Base-by-base conservation (phyloP, 352 stramenopile species). In the Aphanomyces euteiches region DNA sequence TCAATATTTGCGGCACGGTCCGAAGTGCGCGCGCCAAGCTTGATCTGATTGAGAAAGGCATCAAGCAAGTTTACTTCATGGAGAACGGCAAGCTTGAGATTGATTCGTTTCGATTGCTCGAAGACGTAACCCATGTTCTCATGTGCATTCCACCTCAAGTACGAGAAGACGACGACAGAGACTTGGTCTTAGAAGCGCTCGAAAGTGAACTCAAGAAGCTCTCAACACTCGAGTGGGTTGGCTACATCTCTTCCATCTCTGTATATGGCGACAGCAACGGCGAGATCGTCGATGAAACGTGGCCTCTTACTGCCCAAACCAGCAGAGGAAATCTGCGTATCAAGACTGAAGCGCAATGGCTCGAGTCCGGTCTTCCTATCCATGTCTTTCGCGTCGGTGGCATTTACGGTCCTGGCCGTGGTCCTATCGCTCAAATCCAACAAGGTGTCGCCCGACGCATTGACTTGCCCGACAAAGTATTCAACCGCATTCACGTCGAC, bases 211-310 rank as follows among this genome's bases (percentile, higher is more conserved):
- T 78, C 28, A 38, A 72, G 41, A 73, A 70, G 56, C 47, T 67
- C 21, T 66, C 53, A 17, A 87, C 78, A 59, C 72, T 95, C n/a
- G 67, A 80, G 36, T 98, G 90, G 90, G 73, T 96, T 54, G 92
- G 78, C 12, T 98, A 98, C 73, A 75, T 97, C 50, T 98, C 92
- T 39, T 96, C 90, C 34, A 97, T 96, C 63, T 87, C 88, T n/a
- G 92, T 98, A n/a, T 98, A 98, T 72, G 92, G 92, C 13, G 88
- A 98, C 74, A 93, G 85, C 13, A 66, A 93, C 54, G 92, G 90
- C 39, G 74, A 82, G 3, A 87, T 78, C 45, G 90, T 97, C 47
- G 84, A 96, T 15, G 92, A 98, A 75, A 79, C 73, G 4, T 82
- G 85, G n/a, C 81, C 87, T 1, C 80, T 93, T 28, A 66, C 77